Evolutionary conservation across 176 grass and related monocot genomes (phyloP), one percentile per base, ranked within the genome.

Genomic region (Carex cristatella): DNA sequence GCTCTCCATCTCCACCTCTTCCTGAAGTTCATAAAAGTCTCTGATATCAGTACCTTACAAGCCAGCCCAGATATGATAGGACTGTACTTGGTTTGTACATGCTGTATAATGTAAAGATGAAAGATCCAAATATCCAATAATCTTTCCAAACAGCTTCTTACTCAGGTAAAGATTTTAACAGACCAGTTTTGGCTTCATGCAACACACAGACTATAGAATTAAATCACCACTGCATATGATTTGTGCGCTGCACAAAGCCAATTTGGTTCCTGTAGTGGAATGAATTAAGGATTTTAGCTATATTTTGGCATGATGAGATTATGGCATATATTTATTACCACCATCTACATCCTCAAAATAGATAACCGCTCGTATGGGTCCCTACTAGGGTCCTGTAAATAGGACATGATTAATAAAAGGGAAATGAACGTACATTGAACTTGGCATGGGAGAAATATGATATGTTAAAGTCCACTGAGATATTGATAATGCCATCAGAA

Each of bases 391-490:
- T 65, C 27, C 28, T 7, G 10, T 48, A 12, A 37, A 31, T 37
- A 87, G 19, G 51, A 13, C 46, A 8, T 65, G 12, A 57, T 61
- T 57, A 59, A 73, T 62, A 11, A 18, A 4, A 64, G 16, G 35
- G 54, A n/a, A 63, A 86, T 66, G 81, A 23, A 37, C 64, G 32
- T 77, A 94, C 92, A 89, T 91, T 87, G 69, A 85, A 66, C 81
- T 88, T 92, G 88, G 90, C 94, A 35, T 84, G 81, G 2, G 87
- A 60, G 88, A 92, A 97, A 86, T 81, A 94, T 35, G 84, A 91
- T 65, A 97, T 81, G 84, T 89, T 87, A 66, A 92, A 94, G 72
- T 91, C 78, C 64, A 97, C 92, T 54, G 92, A 92, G 84, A 97
- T 70, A 32, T 88, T 91, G 90, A 92, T 93, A 85, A 94, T 76